Evolutionary conservation across 306 rosid genomes (phyloP).

Genomic region (Potentilla sterilis): DNA sequence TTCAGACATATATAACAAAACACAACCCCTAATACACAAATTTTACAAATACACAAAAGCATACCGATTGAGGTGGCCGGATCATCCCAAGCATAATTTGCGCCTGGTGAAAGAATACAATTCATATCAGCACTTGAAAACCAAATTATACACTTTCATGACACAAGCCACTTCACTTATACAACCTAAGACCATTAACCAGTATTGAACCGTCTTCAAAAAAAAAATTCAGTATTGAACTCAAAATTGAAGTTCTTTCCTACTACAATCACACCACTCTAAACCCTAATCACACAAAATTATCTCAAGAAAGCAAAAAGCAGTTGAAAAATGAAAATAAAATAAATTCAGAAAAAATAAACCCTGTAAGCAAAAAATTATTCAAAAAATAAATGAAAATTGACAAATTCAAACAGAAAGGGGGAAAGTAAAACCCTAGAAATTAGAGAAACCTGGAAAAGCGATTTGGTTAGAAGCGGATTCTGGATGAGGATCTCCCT

Average conservation of each 20-base stretch:
- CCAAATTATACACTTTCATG: background rate
- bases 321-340: background rate
- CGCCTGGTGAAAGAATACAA: constrained; percentile 52
- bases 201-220: background rate
- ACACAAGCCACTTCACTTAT: background rate
- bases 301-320: background rate
- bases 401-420: background rate
- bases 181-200: background rate
- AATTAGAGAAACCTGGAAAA: constrained; percentile 64
- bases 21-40: constrained; percentile 7
- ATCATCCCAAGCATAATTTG: constrained; percentile 99
- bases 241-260: background rate
- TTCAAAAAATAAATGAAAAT: background rate
- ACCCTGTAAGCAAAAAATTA: background rate
- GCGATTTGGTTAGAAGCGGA: constrained; percentile 85
- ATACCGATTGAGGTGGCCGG: constrained; percentile 78
- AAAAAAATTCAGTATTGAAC: background rate
- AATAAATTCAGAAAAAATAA: background rate
- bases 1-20: constrained; percentile 18
- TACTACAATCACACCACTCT: background rate
- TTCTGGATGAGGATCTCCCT: constrained; percentile 92
- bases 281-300: constrained; percentile 15
- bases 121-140: constrained; percentile 12
- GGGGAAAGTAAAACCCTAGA: constrained; percentile 11
- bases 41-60: constrained; percentile 1